These are phyloP conservation scores for Fusarium pseudonygamai DNA, from an alignment of 2,329 filamentous ascomycete genomes.

Conservation along the genomic window DNA sequence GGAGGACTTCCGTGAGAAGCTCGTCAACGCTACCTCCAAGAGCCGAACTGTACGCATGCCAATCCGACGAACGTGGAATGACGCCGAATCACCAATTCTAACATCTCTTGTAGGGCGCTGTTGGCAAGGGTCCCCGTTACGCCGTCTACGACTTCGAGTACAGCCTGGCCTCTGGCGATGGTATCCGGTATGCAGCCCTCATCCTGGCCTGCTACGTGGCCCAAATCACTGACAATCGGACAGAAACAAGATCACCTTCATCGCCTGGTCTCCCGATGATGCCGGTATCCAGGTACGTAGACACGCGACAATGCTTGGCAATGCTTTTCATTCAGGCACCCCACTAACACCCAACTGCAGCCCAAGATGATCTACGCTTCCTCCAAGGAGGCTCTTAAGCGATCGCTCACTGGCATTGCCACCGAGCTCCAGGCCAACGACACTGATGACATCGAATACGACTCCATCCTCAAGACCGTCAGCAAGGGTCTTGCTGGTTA, in stretches of 20 bases:
- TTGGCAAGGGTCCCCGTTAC: slow-evolving; percentile 78
- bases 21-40: slow-evolving; percentile 77
- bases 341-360: slow-evolving; percentile 53
- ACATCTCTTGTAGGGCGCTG: slow-evolving; percentile 57
- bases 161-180: slow-evolving; percentile 75
- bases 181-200: slow-evolving; percentile 65
- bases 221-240: slow-evolving; percentile 30
- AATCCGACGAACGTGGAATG: background rate
- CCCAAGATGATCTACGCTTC: slow-evolving; percentile 92
- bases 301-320: slow-evolving; percentile 72
- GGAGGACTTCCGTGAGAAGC: slow-evolving; percentile 78
- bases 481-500: slow-evolving; percentile 69
- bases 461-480: slow-evolving; percentile 72
- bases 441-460: slow-evolving; percentile 81
- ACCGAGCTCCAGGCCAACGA: slow-evolving; percentile 87
- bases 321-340: slow-evolving; percentile 45
- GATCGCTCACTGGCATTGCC: slow-evolving; percentile 77
- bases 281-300: slow-evolving; percentile 76
- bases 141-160: slow-evolving; percentile 89
- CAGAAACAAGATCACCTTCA: slow-evolving; percentile 82
- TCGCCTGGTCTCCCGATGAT: slow-evolving; percentile 85
- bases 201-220: slow-evolving; percentile 3
- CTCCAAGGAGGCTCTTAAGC: slow-evolving; percentile 87
- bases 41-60: slow-evolving; percentile 66
- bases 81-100: slow-evolving; percentile 4